Percentiles rank a stretch among this genome's conserved stretches.
Evolutionary conservation across 768 basidiomycete genomes (phyloP).

Genomic region (Wakefieldia striispora): DNA sequence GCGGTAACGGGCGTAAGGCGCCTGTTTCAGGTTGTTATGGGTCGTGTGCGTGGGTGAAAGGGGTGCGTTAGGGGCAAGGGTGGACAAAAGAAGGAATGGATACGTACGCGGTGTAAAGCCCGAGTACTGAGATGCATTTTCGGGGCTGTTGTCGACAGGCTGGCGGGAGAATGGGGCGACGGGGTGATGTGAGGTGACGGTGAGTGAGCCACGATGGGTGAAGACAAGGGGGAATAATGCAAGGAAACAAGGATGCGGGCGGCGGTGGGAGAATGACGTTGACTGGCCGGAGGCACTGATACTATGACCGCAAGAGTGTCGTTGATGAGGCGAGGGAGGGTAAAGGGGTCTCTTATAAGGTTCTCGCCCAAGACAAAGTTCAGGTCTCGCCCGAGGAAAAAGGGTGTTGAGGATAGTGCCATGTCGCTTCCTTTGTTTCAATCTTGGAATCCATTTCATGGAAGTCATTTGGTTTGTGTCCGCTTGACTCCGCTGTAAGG

Average conservation of each 20-base stretch:
- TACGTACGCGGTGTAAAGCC: slow-evolving; percentile 10
- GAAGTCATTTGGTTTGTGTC: background rate
- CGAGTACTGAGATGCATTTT: slow-evolving; percentile 11
- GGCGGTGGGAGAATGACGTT: background rate
- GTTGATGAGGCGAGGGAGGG: background rate
- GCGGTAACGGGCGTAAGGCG: slow-evolving; percentile 4
- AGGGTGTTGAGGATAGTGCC: slow-evolving; percentile 5
- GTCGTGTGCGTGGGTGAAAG: background rate
- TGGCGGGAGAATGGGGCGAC: background rate
- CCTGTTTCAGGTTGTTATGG: slow-evolving; percentile 1
- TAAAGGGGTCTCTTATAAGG: slow-evolving; percentile 8
- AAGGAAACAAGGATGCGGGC: background rate
- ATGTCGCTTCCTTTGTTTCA: background rate
- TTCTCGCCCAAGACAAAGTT: slow-evolving; percentile 2
- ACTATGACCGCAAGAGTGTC: slow-evolving; percentile 3
- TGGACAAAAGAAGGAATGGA: background rate
- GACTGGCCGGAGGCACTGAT: background rate
- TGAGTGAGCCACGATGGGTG: background rate
- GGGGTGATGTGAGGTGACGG: background rate
- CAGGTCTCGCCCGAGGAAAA: background rate
- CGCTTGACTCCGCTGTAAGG: slow-evolving; percentile 5
- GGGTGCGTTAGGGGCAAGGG: background rate
- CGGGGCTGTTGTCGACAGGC: background rate
- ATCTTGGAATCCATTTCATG: background rate
- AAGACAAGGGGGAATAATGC: background rate